These are phyloP conservation scores for Didymosphaeria variabile DNA, from an alignment of 2,329 filamentous ascomycete genomes.

Conservation along the genomic window DNA sequence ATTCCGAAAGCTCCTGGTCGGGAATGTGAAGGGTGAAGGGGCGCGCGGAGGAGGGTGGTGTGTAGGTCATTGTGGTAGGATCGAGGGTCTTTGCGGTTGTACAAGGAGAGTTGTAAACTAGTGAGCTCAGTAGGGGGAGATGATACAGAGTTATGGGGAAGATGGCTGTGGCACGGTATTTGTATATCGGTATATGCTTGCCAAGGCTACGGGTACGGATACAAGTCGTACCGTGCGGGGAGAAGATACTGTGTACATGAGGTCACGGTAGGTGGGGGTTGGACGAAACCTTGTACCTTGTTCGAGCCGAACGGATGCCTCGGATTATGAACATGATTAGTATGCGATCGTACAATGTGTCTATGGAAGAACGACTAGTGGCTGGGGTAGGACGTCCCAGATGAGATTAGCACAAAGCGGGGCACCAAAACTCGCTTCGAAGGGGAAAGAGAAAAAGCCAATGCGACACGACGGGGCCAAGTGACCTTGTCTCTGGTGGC, in stretches of 20 bases:
- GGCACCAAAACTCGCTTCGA: not conserved
- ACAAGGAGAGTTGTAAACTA: too few relatives aligned
- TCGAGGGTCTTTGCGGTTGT: not conserved
- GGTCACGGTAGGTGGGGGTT: not conserved
- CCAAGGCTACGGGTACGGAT: not conserved
- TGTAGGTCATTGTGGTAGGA: conserved; percentile 39
- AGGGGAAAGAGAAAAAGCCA: not conserved
- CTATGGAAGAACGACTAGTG: too few relatives aligned
- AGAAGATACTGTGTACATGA: not conserved
- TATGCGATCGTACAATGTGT: too few relatives aligned
- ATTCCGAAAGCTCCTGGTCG: conserved; percentile 45
- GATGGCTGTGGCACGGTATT: not conserved
- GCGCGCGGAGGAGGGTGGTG: conserved; percentile 39
- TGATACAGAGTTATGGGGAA: not conserved
- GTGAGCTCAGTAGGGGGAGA: not conserved
- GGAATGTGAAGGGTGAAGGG: conserved; percentile 46
- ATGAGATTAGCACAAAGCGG: not conserved
- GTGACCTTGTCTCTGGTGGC: too few relatives aligned
- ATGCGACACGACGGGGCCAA: not conserved
- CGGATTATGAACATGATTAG: not conserved
- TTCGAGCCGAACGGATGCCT: not conserved
- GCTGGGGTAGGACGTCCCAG: too few relatives aligned
- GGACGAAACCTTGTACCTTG: too few relatives aligned
- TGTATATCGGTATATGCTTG: not conserved
- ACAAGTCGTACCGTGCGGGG: not conserved